Conservation (phyloP, 1,284 basidiomycete genomes). For the Papiliotrema nemorosa region DNA sequence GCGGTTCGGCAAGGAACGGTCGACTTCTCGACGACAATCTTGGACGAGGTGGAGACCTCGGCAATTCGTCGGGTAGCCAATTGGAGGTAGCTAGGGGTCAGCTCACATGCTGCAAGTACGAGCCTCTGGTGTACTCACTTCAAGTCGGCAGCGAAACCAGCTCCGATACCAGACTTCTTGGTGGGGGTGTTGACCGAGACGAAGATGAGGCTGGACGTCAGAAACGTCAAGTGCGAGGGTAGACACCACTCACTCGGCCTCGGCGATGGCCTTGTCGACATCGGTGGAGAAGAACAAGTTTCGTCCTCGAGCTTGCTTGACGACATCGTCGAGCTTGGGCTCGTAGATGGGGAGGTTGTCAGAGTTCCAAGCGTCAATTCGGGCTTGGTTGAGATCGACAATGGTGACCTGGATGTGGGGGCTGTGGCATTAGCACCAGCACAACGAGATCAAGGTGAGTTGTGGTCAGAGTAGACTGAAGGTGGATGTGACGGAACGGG, state of each 20-base stretch:
- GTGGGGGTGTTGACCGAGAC: constrained; percentile 85
- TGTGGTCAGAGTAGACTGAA: background rate
- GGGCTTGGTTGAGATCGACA: constrained; percentile 91
- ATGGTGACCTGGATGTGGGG: constrained; percentile 94
- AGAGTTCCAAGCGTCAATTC: constrained; percentile 94
- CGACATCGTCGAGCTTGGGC: constrained; percentile 92
- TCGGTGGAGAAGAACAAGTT: constrained; percentile 98
- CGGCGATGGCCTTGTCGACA: constrained; percentile 85
- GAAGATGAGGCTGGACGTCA: constrained; percentile 52
- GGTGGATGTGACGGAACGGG: background rate
- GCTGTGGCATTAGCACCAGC: constrained; percentile 42
- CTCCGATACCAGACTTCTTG: constrained; percentile 95
- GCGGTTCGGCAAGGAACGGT: constrained; percentile 98
- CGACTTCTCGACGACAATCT: constrained; percentile 99
- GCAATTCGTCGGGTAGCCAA: constrained; percentile 94
- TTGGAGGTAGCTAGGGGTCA: constrained; percentile 75
- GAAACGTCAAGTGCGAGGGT: background rate
- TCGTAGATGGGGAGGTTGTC: constrained; percentile 74
- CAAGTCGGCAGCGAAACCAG: constrained; percentile 95
- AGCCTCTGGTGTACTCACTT: constrained; percentile 64
- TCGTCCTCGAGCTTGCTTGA: constrained; percentile 79
- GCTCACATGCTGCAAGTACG: background rate
- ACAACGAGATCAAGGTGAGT: background rate
- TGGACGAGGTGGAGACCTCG: constrained; percentile 79
- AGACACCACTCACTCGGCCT: constrained; percentile 66